These are phyloP conservation scores for Eimeria praecox DNA, from an alignment of 169 alveolate genomes.

Conservation along the genomic window DNA sequence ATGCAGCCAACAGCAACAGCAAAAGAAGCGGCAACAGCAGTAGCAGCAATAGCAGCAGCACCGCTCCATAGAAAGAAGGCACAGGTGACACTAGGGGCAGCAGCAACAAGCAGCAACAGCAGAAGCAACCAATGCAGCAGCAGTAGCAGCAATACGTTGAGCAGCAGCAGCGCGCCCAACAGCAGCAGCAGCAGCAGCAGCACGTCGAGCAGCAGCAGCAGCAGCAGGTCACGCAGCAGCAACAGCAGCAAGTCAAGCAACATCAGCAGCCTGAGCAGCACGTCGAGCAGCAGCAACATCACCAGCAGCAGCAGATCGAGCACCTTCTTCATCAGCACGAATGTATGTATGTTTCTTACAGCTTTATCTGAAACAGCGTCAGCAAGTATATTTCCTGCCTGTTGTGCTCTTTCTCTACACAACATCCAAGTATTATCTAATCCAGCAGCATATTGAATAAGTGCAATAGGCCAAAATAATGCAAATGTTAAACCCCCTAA, in stretches of 20 bases:
- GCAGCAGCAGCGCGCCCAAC: background rate
- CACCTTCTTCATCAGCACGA: too few relatives aligned
- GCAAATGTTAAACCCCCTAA: conserved; percentile 87
- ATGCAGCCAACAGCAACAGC: background rate
- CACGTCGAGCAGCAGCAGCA: conserved; percentile 10
- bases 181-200: background rate
- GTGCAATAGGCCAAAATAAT: conserved; percentile 91
- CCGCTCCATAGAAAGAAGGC: background rate
- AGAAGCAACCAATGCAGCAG: background rate
- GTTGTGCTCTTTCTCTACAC: conserved; percentile 92
- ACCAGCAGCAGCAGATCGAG: too few relatives aligned
- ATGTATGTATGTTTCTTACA: conserved; percentile 26
- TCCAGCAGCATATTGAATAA: conserved; percentile 92
- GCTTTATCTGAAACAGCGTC: conserved; percentile 91
- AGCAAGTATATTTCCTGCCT: conserved; percentile 93
- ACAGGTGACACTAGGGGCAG: background rate
- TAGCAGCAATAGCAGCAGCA: background rate
- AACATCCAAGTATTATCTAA: conserved; percentile 94
- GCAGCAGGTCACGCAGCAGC: too few relatives aligned
- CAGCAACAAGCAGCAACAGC: background rate
- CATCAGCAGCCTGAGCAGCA: too few relatives aligned
- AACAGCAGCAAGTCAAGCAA: conserved; percentile 19
- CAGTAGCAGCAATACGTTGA: background rate
- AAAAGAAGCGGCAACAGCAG: background rate
- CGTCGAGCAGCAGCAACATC: too few relatives aligned